These are phyloP conservation scores for Terana coerulea DNA, from an alignment of 768 basidiomycete species.

Conservation along the genomic window DNA sequence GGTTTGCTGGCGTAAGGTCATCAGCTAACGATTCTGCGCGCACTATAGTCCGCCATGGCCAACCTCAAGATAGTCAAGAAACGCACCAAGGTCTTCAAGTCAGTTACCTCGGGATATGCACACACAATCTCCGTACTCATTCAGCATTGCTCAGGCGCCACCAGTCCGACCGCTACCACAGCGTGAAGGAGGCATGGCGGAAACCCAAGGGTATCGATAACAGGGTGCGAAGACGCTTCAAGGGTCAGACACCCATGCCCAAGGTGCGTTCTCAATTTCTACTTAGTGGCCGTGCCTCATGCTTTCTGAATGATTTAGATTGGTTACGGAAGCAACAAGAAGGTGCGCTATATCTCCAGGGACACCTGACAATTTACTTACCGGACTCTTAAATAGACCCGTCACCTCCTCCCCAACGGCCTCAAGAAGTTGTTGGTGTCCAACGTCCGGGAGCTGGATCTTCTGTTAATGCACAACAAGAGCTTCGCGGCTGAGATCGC, in stretches of 20 bases:
- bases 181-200: slow-evolving; percentile 98
- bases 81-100: slow-evolving; percentile 97
- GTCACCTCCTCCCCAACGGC: slow-evolving; percentile 93
- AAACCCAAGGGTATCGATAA: slow-evolving; percentile 99
- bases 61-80: slow-evolving; percentile 87
- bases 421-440: slow-evolving; percentile 93
- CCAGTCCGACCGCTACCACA: slow-evolving; percentile 96
- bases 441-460: slow-evolving; percentile 91
- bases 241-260: slow-evolving; percentile 95
- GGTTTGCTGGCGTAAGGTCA: neutral
- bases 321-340: slow-evolving; percentile 90
- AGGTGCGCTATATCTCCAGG: slow-evolving; percentile 29
- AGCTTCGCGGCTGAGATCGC: slow-evolving; percentile 95
- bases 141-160: slow-evolving; percentile 65
- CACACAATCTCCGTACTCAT: neutral
- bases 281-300: slow-evolving; percentile 1
- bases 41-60: slow-evolving; percentile 39
- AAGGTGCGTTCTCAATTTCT: slow-evolving; percentile 53
- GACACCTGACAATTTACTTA: neutral
- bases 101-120: slow-evolving; percentile 25
- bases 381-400: too few relatives aligned
- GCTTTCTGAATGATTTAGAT: slow-evolving; percentile 41
- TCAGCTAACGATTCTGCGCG: slow-evolving; percentile 4
- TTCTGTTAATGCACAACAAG: slow-evolving; percentile 98
- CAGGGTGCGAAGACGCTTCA: slow-evolving; percentile 92